Base-by-base conservation (phyloP, 768 basidiomycete species). In the Serendipita sp. region DNA sequence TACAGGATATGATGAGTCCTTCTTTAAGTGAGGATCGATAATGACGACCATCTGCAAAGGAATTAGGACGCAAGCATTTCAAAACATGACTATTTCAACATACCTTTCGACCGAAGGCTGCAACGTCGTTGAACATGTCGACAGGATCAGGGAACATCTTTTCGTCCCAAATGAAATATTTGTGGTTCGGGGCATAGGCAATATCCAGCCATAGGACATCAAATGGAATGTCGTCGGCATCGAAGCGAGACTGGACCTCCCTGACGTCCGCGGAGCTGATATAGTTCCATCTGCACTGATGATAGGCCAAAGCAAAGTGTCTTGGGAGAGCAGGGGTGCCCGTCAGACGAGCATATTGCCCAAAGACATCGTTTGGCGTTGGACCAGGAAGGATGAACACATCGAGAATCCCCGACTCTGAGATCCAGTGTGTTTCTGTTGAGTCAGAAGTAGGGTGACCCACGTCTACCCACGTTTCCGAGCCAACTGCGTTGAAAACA, bases 211-310 rank as follows among this genome's bases (percentile, higher is more conserved):
- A 97, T 70, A 97, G 85, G 2, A 94, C 92, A 69, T 97, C 95
- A 13, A 98, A 82, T 0, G 96, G 96, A 63, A 97, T 90, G 68
- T 95, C 88, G 43, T 86, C 89, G 67, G 94, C 90, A 64, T 99
- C 96, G 68, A 99, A 96, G 60, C 85, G 78, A 69, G 76, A 79
- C 72, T 94, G 87, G 7, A 98, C 91, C 3, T 80, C 78, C 11
- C 90, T 79, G 7, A 99, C 79, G 71, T 97, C 96, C 11, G 87
- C 83, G 28, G 89, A 85, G 74, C 85, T 89, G 66, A 95, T 79
- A 69, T 99, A 98, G 71, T 99, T 98, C 96, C 96, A 98, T 38
- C 96, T 78, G 71, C 95, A 98, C 71, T 98, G 96, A 72, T 98
- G 96, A 69, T 99, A 95, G 0, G 85, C 96, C 63, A 97, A 77